phyloP scores from a whole-genome alignment of 2,329 filamentous ascomycete species.

The Taxawa tesnikishii region DNA sequence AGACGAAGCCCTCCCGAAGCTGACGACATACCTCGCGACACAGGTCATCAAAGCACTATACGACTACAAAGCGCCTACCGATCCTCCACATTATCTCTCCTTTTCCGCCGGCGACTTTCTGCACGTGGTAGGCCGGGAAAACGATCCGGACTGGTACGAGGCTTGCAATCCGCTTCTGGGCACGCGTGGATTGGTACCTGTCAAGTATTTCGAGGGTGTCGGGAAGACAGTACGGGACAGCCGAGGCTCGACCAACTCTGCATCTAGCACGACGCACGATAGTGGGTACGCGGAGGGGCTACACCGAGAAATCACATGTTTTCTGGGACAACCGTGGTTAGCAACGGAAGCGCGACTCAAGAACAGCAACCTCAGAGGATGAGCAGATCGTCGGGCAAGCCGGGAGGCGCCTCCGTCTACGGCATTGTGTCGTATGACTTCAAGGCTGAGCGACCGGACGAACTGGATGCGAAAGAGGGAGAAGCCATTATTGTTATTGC shows the following conservation, averaged over 20 bases:
- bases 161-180: slow-evolving; percentile 89
- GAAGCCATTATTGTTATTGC: slow-evolving; percentile 98
- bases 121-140: slow-evolving; percentile 90
- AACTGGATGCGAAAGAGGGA: slow-evolving; percentile 85
- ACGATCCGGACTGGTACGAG: slow-evolving; percentile 95
- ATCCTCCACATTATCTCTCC: slow-evolving; percentile 53
- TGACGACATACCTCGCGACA: too few species aligned
- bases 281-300: slow-evolving; percentile 67
- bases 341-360: slow-evolving; percentile 15
- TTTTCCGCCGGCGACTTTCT: slow-evolving; percentile 97
- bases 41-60: slow-evolving; percentile 96
- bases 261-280: slow-evolving; percentile 58
- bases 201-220: slow-evolving; percentile 83
- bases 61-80: slow-evolving; percentile 63
- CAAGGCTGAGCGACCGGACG: slow-evolving; percentile 85
- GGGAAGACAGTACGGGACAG: slow-evolving; percentile 89
- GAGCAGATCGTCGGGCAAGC: slow-evolving; percentile 35
- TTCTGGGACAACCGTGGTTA: slow-evolving; percentile 7
- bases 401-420: slow-evolving; percentile 76
- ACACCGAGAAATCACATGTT: slow-evolving; percentile 9
- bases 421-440: slow-evolving; percentile 97
- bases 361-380: slow-evolving; percentile 17
- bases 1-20: too few species aligned
- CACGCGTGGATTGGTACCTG: slow-evolving; percentile 82
- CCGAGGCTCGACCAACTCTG: slow-evolving; percentile 33